Conservation (phyloP, 176 grass and related monocot genomes). For the Tillandsia fasciculata region DNA sequence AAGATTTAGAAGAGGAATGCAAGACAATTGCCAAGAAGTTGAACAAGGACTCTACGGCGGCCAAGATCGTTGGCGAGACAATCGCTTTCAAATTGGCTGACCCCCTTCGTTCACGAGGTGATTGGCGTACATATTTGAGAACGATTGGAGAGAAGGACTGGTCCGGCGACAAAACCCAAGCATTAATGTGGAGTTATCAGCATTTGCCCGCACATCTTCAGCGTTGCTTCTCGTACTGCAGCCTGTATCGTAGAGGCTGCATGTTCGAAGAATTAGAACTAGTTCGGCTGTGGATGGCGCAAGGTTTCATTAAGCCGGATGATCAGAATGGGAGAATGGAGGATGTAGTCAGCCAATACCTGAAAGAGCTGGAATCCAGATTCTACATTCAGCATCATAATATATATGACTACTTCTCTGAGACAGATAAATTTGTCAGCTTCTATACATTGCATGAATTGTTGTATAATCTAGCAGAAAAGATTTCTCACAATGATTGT, state of each 20-base stretch:
- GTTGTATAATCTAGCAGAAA: constrained; percentile 27
- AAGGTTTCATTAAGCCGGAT: constrained; percentile 20
- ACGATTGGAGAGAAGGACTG: too few relatives aligned
- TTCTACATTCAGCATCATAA: not conserved
- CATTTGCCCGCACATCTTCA: constrained; percentile 10
- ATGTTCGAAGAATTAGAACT: not conserved
- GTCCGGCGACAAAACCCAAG: not conserved
- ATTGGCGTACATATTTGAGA: too few relatives aligned
- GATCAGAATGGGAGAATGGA: not conserved
- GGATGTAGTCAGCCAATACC: constrained; percentile 19
- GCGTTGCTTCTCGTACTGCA: constrained; percentile 23
- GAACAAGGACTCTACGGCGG: too few relatives aligned
- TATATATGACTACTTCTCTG: too few relatives aligned
- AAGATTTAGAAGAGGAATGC: too few relatives aligned
- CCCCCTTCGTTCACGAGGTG: too few relatives aligned
- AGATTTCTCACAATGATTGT: not conserved
- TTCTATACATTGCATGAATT: constrained; percentile 26
- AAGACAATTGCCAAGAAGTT: too few relatives aligned
- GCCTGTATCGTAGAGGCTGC: constrained; percentile 20
- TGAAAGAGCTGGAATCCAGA: constrained; percentile 11
- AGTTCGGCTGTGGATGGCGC: constrained; percentile 35
- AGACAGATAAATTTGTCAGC: too few relatives aligned
- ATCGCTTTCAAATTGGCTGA: too few relatives aligned
- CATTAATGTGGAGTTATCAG: constrained; percentile 29
- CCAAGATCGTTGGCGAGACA: too few relatives aligned